phyloP scores from a whole-genome alignment of 148 eudicot species.

The Spergularia bocconei region DNA sequence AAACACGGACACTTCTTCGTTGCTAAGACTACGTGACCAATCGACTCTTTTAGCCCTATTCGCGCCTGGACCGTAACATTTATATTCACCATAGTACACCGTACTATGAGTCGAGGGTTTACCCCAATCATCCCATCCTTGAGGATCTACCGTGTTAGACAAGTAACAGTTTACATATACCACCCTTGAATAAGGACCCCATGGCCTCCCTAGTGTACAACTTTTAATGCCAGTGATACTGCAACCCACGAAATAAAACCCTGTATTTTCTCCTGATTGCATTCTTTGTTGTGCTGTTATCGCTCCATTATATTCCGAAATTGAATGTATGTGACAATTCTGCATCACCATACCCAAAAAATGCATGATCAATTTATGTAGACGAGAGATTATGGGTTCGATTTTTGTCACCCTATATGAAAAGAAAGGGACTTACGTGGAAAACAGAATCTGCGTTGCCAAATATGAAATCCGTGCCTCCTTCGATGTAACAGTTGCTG shows the following conservation, averaged over 20 bases:
- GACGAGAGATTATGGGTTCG: no score
- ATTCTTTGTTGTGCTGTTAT: slow-evolving; percentile 62
- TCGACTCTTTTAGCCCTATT: slow-evolving; percentile 49
- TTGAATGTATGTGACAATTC: slow-evolving; percentile 62
- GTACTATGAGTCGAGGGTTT: slow-evolving; percentile 34
- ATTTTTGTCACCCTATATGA: no score
- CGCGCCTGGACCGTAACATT: slow-evolving; percentile 71
- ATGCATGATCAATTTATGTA: not conserved
- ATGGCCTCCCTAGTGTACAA: slow-evolving; percentile 58
- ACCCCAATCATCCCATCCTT: slow-evolving; percentile 68
- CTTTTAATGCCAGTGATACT: slow-evolving; percentile 43
- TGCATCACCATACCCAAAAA: slow-evolving; percentile 17
- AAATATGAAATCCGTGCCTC: slow-evolving; percentile 67
- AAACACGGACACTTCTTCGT: slow-evolving; percentile 37
- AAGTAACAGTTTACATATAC: slow-evolving; percentile 40
- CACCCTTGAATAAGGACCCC: slow-evolving; percentile 69
- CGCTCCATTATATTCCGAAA: slow-evolving; percentile 43
- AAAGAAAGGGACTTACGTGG: slow-evolving; percentile 31
- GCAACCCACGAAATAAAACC: slow-evolving; percentile 47
- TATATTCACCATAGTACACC: slow-evolving; percentile 64
- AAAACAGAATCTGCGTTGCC: slow-evolving; percentile 64
- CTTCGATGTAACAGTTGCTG: slow-evolving; percentile 72
- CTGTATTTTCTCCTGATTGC: slow-evolving; percentile 42
- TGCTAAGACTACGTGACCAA: slow-evolving; percentile 55
- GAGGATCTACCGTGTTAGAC: slow-evolving; percentile 38